Conservation (phyloP, 768 basidiomycete genomes). For the Candolleomyces eurysporus region DNA sequence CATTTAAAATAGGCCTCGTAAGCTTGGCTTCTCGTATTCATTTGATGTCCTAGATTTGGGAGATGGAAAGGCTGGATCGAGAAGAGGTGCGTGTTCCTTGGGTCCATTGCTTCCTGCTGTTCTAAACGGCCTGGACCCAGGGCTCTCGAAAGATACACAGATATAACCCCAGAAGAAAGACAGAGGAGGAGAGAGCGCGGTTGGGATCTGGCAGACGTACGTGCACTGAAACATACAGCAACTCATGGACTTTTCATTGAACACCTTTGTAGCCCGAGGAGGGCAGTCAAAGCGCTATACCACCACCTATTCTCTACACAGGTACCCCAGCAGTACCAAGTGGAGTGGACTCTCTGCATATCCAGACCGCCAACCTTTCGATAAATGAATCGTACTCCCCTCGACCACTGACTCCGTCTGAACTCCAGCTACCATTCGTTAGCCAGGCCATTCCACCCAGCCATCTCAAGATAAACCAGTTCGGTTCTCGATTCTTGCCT, state of each 20-base stretch:
- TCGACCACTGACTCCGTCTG: conserved; percentile 25
- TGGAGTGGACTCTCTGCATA: conserved; percentile 27
- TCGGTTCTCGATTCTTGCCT: conserved; percentile 84
- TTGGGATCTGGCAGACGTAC: conserved; percentile 56
- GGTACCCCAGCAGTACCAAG: neutral
- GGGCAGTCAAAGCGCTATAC: neutral
- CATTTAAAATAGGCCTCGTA: conserved; percentile 7
- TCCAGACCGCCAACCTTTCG: conserved; percentile 44
- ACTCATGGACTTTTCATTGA: neutral
- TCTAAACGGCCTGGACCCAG: conserved; percentile 33
- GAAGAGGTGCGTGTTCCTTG: conserved; percentile 55
- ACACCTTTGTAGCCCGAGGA: neutral
- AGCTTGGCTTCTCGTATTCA: conserved; percentile 8
- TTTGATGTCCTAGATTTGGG: conserved; percentile 57
- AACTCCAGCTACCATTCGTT: conserved; percentile 41
- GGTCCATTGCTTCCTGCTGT: neutral
- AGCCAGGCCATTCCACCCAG: conserved; percentile 56
- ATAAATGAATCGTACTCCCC: conserved; percentile 24
- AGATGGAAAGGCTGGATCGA: conserved; percentile 88
- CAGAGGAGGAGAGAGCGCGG: conserved; percentile 60
- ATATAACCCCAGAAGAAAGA: conserved; percentile 58
- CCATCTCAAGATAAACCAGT: conserved; percentile 68
- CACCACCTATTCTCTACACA: neutral
- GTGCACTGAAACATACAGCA: conserved; percentile 12
- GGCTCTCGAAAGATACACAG: conserved; percentile 80